Evolutionary conservation across 179 eudicot species (phyloP).

Genomic region (Nepenthes alata): DNA sequence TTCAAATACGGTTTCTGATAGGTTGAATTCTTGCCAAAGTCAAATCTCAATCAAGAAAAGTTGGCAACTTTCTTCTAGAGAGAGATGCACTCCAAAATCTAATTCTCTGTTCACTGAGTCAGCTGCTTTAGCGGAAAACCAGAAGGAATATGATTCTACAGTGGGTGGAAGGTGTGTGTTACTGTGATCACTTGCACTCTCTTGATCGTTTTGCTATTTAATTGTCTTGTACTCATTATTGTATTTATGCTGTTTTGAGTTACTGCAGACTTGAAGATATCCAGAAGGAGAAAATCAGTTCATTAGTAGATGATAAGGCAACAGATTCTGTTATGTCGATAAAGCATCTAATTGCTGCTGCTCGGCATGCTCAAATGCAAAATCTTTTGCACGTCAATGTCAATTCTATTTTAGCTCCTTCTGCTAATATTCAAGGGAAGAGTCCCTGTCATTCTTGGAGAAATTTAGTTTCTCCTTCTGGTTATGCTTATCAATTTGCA

Average conservation of each 20-base stretch:
- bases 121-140: slow-evolving; percentile 18
- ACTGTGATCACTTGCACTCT: background rate
- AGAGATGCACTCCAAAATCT: slow-evolving; percentile 35
- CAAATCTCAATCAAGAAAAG: slow-evolving; percentile 31
- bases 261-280: slow-evolving; percentile 39
- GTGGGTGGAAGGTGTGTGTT: slow-evolving; percentile 43
- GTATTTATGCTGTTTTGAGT: slow-evolving; percentile 1
- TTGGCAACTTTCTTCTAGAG: slow-evolving; percentile 32
- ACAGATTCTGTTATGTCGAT: slow-evolving; percentile 53
- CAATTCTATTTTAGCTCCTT: slow-evolving; percentile 16
- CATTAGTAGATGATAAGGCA: slow-evolving; percentile 10
- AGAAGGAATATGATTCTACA: slow-evolving; percentile 20
- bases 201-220: slow-evolving; percentile 7
- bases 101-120: slow-evolving; percentile 23
- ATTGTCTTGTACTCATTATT: background rate
- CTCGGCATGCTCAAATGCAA: slow-evolving; percentile 59
- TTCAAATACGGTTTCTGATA: slow-evolving; percentile 20
- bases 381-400: slow-evolving; percentile 26
- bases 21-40: slow-evolving; percentile 22
- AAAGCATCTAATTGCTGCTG: slow-evolving; percentile 82
- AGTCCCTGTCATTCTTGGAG: slow-evolving; percentile 39
- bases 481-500: slow-evolving; percentile 19
- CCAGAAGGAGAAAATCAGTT: slow-evolving; percentile 26
- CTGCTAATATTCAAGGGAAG: slow-evolving; percentile 21
- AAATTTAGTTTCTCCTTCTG: slow-evolving; percentile 36